Percentiles rank a stretch among this genome's conserved stretches.
phyloP scores from a whole-genome alignment of 805 yeast species.

The Cyberlindnera suaveolens region DNA sequence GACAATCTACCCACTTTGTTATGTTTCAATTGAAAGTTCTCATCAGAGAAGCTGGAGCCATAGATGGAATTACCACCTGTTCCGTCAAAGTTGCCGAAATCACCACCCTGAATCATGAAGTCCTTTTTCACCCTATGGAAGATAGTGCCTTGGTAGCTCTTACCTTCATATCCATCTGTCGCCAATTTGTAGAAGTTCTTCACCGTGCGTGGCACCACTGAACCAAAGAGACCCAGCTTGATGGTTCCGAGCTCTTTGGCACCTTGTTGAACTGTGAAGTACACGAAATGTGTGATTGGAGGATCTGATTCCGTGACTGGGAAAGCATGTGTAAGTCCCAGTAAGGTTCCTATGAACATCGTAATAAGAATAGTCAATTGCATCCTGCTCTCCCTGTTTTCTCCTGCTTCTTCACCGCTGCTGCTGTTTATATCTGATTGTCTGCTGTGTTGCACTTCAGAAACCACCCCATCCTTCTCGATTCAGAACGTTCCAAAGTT shows the following conservation, averaged over 20 bases:
- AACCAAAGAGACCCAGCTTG: slow-evolving; percentile 58
- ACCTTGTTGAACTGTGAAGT: slow-evolving; percentile 19
- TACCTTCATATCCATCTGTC: slow-evolving; percentile 19
- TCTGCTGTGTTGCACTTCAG: no score
- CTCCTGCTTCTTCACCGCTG: background rate
- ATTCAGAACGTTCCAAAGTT: no score
- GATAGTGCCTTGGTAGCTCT: slow-evolving; percentile 49
- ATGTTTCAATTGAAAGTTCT: slow-evolving; percentile 63
- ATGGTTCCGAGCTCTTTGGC: slow-evolving; percentile 26
- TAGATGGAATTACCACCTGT: slow-evolving; percentile 77
- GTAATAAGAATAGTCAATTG: slow-evolving; percentile 6
- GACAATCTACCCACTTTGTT: slow-evolving; percentile 64
- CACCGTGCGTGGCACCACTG: slow-evolving; percentile 57
- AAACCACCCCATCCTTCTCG: no score
- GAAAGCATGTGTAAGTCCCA: slow-evolving; percentile 3
- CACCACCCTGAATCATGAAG: slow-evolving; percentile 88
- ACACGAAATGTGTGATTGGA: slow-evolving; percentile 22
- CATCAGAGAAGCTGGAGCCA: slow-evolving; percentile 71
- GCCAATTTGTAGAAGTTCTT: slow-evolving; percentile 51
- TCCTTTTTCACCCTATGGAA: slow-evolving; percentile 71
- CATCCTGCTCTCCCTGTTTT: slow-evolving; percentile 4
- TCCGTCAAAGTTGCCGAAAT: slow-evolving; percentile 59
- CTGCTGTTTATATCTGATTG: no score
- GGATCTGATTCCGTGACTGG: slow-evolving; percentile 13
- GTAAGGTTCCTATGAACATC: slow-evolving; percentile 2